Percentiles rank a stretch among this genome's conserved stretches.
These are phyloP conservation scores for Allium fistulosum DNA, from an alignment of 106 monocot genomes.

Conservation along the genomic window DNA sequence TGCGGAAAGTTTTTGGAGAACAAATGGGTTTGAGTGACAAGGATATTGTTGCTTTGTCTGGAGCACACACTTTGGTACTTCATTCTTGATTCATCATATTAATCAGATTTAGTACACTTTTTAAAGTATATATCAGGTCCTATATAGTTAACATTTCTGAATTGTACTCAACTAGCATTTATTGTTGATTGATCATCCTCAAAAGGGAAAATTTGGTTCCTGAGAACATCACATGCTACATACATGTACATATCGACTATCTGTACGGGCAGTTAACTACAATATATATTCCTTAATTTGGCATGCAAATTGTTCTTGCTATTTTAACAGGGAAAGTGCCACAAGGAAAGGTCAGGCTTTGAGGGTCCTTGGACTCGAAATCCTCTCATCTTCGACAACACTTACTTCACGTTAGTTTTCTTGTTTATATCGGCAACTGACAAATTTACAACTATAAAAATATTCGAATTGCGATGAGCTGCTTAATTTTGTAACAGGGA, in stretches of 20 bases:
- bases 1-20: slow-evolving; percentile 63
- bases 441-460: background rate
- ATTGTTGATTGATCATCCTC: background rate
- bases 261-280: too few species aligned
- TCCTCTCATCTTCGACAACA: slow-evolving; percentile 58
- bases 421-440: background rate
- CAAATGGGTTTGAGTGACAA: slow-evolving; percentile 83
- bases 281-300: too few species aligned
- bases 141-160: too few species aligned
- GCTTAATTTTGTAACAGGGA: slow-evolving; percentile 34
- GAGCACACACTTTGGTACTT: slow-evolving; percentile 80
- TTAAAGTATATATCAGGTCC: too few species aligned
- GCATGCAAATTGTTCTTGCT: too few species aligned
- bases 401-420: slow-evolving; percentile 26
- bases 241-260: too few species aligned
- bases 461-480: too few species aligned
- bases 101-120: too few species aligned
- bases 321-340: slow-evolving; percentile 34
- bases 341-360: slow-evolving; percentile 57
- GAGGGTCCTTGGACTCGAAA: slow-evolving; percentile 64
- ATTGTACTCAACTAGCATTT: too few species aligned
- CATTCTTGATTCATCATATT: too few species aligned
- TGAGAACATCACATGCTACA: background rate
- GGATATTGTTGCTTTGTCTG: slow-evolving; percentile 90
- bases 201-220: background rate